Base-by-base conservation (phyloP, 306 rosid species). In the Inga laurina region DNA sequence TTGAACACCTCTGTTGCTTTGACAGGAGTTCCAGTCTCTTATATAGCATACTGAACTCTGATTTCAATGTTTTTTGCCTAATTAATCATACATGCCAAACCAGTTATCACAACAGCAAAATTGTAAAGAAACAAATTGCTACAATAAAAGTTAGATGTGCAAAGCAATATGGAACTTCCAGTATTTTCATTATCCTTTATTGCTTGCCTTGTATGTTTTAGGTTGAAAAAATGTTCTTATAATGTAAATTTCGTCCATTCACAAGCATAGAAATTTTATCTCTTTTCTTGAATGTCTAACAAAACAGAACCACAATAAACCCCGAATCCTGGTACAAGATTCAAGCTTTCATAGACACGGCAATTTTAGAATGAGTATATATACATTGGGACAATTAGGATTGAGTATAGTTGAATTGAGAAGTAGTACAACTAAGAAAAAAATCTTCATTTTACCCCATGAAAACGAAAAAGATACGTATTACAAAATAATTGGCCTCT, bases 51-150 rank as follows among this genome's bases (percentile, higher is more conserved):
- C 61, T n/a, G 16, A 19, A 19, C 72, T 39, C 27, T 61, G 51
- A 67, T 48, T 78, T 57, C 24, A 43, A 57, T 37, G n/a, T 16
- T 64, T 5, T 48, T 34, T 32, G 27, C 21, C 56, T 54, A 30
- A 71, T 59, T 10, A 76, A 51, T 80, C 84, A 77, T 8, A 81
- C 48, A 18, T 49, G 57, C 51, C 48, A 72, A 48, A 64, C 13
- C 7, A 35, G 39, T 76, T 30, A 62, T 59, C 74, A 76, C 51
- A 43, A 76, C n/a, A 62, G 66, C 8, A 45, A 6, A 76, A 19
- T 10, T 21, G 18, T 10, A 19, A 72, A 21, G 59, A 27, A 51
- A 54, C 49, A 35, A 54, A 71, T 71, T 41, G 34, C 3, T 27
- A 0, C 30, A 27, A 27, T 27, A 27, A 27, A 27, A 43, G 34